Evolutionary conservation across 257 asterid genomes (phyloP), one percentile per base, ranked within the genome.

Genomic region (Solanum chiquidenum): DNA sequence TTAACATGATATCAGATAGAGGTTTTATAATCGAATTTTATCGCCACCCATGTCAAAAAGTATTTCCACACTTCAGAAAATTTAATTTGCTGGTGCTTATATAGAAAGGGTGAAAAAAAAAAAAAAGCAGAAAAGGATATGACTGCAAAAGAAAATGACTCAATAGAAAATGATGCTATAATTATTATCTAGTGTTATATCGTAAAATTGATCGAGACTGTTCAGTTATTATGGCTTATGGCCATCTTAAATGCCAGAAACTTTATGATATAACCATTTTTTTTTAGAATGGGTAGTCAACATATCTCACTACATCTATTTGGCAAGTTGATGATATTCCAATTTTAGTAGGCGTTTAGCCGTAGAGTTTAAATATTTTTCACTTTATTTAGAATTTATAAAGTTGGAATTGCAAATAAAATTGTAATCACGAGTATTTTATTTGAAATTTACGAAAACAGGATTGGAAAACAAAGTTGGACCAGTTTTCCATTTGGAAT

Each of bases 11-110:
- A 52, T 52, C 4, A 16, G 4, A 5, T 18, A 2, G 23, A 1
- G 3, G 0, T 52, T 52, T 0, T 52, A 16, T 52, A 52, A 16
- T 52, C 4, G 0, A 52, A 52, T 52, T 52, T 52, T 1, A 6
- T 16, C 1, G 21, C 1, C 23, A 6, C 23, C 1, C 23, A 52
- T 8, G 2, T 52, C 23, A 5, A 52, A 52, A 49, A 16, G 9
- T 49, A 52, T 52, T 16, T 52, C 3, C 23, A 52, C 23, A 44
- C 16, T 44, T 44, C 2, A 49, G n/a, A 52, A 52, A 52, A 5
- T 5, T 14, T 52, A 16, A 52, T 5, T 16, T 52, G 60, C 23
- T 52, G 23, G 60, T 52, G 60, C 60, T 52, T 49, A 49, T 5
- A 49, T 49, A 49, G 9, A 52, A 52, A 52, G 62, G 62, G 23